These are phyloP conservation scores for Taphrina pruni DNA, from an alignment of 1,139 yeast genomes.

Conservation along the genomic window DNA sequence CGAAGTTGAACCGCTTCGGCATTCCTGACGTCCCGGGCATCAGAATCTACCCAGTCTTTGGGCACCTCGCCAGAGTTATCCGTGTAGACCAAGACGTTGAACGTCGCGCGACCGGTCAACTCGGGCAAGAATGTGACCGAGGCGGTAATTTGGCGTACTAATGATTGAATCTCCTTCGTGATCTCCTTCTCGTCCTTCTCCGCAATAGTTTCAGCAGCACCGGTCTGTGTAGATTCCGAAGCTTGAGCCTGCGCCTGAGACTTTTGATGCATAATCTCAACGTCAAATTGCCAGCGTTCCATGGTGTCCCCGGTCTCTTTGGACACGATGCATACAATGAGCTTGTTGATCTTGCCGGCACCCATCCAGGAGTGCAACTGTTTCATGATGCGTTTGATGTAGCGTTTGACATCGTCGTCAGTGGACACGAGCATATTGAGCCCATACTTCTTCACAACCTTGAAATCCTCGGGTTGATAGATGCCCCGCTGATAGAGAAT, in stretches of 20 bases:
- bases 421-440: conserved; percentile 72
- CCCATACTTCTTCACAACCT: conserved; percentile 79
- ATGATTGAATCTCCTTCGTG: conserved; percentile 79
- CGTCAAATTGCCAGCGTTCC: conserved; percentile 86
- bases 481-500: conserved; percentile 89
- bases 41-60: conserved; percentile 85
- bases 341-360: conserved; percentile 69
- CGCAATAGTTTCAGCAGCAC: conserved; percentile 41
- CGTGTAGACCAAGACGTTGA: conserved; percentile 85
- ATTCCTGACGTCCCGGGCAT: conserved; percentile 63
- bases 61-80: conserved; percentile 76
- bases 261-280: conserved; percentile 54
- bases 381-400: conserved; percentile 69
- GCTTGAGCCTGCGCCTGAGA: conserved; percentile 1
- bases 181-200: conserved; percentile 52
- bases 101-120: conserved; percentile 71
- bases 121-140: conserved; percentile 85
- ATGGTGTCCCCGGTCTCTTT: conserved; percentile 70
- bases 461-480: conserved; percentile 87
- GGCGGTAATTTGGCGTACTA: conserved; percentile 87
- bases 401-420: conserved; percentile 77
- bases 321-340: conserved; percentile 74
- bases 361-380: conserved; percentile 84
- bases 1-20: conserved; percentile 73
- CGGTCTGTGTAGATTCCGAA: not conserved